These are phyloP conservation scores for Coemansia sp. DNA, from an alignment of 192 early-diverging fungal species.

Conservation along the genomic window DNA sequence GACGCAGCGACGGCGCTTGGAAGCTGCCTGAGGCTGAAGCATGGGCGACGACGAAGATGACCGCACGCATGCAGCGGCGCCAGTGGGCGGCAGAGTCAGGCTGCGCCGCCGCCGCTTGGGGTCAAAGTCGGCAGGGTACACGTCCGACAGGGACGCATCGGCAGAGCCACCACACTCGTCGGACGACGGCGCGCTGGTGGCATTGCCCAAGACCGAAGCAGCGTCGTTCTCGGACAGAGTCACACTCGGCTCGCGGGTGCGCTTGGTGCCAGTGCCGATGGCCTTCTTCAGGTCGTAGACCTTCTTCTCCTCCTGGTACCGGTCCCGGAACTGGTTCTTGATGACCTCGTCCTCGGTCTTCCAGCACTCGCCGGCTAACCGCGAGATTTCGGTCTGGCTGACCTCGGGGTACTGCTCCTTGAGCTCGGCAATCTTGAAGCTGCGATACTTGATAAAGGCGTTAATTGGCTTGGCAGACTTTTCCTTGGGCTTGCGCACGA, in stretches of 20 bases:
- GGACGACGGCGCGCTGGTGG: slow-evolving; percentile 27
- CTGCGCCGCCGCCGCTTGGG: slow-evolving; percentile 37
- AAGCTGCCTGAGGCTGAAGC: slow-evolving; percentile 14
- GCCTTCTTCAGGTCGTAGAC: slow-evolving; percentile 50
- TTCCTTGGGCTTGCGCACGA: slow-evolving; percentile 39
- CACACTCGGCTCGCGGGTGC: slow-evolving; percentile 21
- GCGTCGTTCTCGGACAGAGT: slow-evolving; percentile 23
- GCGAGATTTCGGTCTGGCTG: slow-evolving; percentile 53
- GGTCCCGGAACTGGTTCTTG: slow-evolving; percentile 46
- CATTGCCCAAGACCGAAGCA: slow-evolving; percentile 4
- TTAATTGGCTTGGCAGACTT: slow-evolving; percentile 54
- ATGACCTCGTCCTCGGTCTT: slow-evolving; percentile 45
- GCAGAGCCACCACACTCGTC: not conserved
- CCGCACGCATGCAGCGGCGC: not conserved
- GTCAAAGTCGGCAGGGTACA: slow-evolving; percentile 27
- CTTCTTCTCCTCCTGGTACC: slow-evolving; percentile 47
- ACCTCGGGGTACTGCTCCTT: slow-evolving; percentile 44
- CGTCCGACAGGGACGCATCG: not conserved
- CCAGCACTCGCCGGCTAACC: slow-evolving; percentile 52
- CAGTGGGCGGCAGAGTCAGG: slow-evolving; percentile 30
- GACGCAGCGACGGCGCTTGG: slow-evolving; percentile 49
- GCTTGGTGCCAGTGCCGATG: slow-evolving; percentile 29
- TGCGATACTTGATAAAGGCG: slow-evolving; percentile 54
- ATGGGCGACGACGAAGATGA: slow-evolving; percentile 43
- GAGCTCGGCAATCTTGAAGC: slow-evolving; percentile 52